phyloP scores from a whole-genome alignment of 1,139 yeast genomes.

The Insectozyma bohioensis region DNA sequence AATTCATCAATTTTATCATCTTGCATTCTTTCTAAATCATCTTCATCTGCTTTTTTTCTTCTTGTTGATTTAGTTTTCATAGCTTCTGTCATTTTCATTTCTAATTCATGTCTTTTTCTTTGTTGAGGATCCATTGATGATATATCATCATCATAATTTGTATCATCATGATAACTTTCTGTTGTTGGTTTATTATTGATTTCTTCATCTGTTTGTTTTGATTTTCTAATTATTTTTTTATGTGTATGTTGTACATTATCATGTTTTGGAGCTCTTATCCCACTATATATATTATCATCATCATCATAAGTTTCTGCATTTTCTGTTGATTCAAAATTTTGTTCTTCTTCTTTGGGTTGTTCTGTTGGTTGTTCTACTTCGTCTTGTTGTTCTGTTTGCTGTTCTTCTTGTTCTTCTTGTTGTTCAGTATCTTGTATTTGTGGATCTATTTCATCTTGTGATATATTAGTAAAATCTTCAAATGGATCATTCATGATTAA shows the following conservation, averaged over 20 bases:
- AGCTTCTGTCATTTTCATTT: slow-evolving; percentile 77
- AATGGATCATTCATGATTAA: slow-evolving; percentile 15
- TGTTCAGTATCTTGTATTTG: slow-evolving; percentile 6
- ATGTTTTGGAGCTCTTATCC: slow-evolving; percentile 26
- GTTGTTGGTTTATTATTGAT: slow-evolving; percentile 5
- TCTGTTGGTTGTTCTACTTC: slow-evolving; percentile 13
- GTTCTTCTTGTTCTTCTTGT: slow-evolving; percentile 7
- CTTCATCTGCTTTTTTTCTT: slow-evolving; percentile 73
- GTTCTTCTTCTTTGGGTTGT: slow-evolving; percentile 10
- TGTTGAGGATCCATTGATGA: slow-evolving; percentile 43
- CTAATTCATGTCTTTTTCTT: slow-evolving; percentile 72
- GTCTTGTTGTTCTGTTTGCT: slow-evolving; percentile 9
- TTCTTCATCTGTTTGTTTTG: slow-evolving; percentile 12
- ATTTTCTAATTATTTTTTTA: slow-evolving; percentile 39
- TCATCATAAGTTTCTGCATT: slow-evolving; percentile 20
- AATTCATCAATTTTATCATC: slow-evolving; percentile 84
- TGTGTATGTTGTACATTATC: slow-evolving; percentile 29
- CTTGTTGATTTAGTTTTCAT: slow-evolving; percentile 62
- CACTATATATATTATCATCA: slow-evolving; percentile 29
- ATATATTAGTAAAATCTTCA: slow-evolving; percentile 14
- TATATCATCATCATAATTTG: slow-evolving; percentile 7
- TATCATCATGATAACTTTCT: slow-evolving; percentile 4
- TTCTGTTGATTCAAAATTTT: slow-evolving; percentile 11
- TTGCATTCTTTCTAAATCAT: slow-evolving; percentile 90
- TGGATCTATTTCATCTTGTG: slow-evolving; percentile 13